Evolutionary conservation across 805 yeast genomes (phyloP), one percentile per base, ranked within the genome.

Genomic region (Zygosaccharomyces pseudorouxii): DNA sequence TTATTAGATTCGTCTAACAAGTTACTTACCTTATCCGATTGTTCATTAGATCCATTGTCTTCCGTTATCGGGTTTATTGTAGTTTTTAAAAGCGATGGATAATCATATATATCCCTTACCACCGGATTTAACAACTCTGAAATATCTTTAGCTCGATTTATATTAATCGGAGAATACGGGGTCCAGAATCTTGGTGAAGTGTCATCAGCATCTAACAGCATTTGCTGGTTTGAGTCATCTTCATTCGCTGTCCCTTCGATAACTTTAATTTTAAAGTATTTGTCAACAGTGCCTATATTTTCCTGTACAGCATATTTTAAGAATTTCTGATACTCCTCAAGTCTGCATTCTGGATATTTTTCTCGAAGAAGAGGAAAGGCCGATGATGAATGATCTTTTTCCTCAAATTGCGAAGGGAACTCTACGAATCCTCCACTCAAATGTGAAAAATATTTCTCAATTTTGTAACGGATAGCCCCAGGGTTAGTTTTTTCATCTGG

Each of bases 401-500:
- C 50, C 4, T 38, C 29, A 1, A 48, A 49, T 4, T 56, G 28
- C 59, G 57, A 53, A 60, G 72, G 53, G 40, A 60, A 63, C 11
- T 55, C 57, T 4, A 55, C 52, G 40, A 57, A 64, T 2, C 69
- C 68, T 20, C 82, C 78, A 19, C 81, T 74, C 5, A 79, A 56
- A 49, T 74, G 77, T n/a, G 65, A 66, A 51, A 74, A 76, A 48
- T 69, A 64, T 33, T 68, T 65, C 47, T 82, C 81, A 25, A 89
- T 56, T 56, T 84, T 85, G 19, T 63, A 61, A 54, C 84, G 68
- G 6, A 89, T 80, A 1, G 64, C 58, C 5, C 83, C 84, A 59
- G 77, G 81, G 20, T 87, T 81, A 2, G 59, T 57, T 4, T 74
- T 64, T 33, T 86, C 92, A 1, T 71, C 72, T 30, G 71, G 70